Evolutionary conservation across 305 asterid genomes (phyloP), one percentile per base, ranked within the genome.

Genomic region (Solanum chacoense): DNA sequence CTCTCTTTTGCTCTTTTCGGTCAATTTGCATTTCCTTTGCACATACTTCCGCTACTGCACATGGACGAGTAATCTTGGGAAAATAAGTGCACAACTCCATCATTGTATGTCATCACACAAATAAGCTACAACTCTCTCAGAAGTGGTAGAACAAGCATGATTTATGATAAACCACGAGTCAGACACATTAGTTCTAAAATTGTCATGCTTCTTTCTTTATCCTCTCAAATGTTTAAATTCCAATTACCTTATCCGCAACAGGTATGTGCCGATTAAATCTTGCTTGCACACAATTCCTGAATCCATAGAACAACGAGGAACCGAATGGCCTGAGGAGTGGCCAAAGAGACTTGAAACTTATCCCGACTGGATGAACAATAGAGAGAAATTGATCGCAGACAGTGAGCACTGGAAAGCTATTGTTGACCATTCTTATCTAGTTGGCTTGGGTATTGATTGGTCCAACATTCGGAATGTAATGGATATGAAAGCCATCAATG

Each of bases 261-360:
- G 99, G 99, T 91, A 96, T 40, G 92, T 90, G 87, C 92, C 95
- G 6, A 87, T 97, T 89, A 93, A 92, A 90, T 91, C 88, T 85
- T 97, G 99, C 92, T 91, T 97, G 89, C 95, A 95, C 85, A 24
- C 91, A 11, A 90, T 94, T 90, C 99, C 99, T 88, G 95, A 95
- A 89, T 93, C 95, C 69, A 93, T 97, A 29, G 99, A 97, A 93
- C 92, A 97, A 90, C 98, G 93, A 38, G 99, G 99, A 80, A 95
- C 95, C 3, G 99, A 97, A 91, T 96, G 99, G 99, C 99, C 99
- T 18, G 94, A 94, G 73, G 99, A 93, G 87, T 97, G 99, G 99
- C 98, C 99, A 2, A 94, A 94, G 91, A 94, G 99, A 93, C 98
- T 97, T 72, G 93, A 94, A 89, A 90, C 94, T 11, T 95, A 93